Percentiles rank a stretch among this genome's conserved stretches.
phyloP scores from a whole-genome alignment of 495 filamentous ascomycete species.

The Podospora tetraspora region DNA sequence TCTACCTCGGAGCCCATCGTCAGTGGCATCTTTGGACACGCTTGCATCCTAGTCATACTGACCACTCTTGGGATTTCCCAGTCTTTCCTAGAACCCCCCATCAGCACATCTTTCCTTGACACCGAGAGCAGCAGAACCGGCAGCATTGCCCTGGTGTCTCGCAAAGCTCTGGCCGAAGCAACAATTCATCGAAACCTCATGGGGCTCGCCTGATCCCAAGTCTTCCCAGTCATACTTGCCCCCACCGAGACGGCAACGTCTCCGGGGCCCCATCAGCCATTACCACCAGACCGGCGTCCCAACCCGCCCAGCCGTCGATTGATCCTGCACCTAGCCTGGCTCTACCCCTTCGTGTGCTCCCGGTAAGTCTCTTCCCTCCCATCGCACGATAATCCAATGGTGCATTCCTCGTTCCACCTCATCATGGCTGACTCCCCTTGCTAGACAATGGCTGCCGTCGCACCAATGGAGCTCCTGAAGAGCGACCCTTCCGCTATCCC shows the following conservation, averaged over 20 bases:
- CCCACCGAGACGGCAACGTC: neutral
- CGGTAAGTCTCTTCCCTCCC: slow-evolving; percentile 21
- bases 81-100: neutral
- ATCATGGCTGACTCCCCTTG: slow-evolving; percentile 17
- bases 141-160: neutral
- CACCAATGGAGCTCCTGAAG: slow-evolving; percentile 28
- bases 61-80: neutral
- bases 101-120: neutral
- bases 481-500: slow-evolving; percentile 39
- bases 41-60: neutral
- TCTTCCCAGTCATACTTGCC: slow-evolving; percentile 17
- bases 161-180: neutral
- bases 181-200: neutral
- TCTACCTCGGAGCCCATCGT: neutral
- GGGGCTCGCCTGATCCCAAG: neutral
- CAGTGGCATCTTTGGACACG: neutral
- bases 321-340: slow-evolving; percentile 17
- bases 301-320: slow-evolving; percentile 7
- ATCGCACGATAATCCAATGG: slow-evolving; percentile 8
- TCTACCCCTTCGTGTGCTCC: neutral
- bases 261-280: neutral
- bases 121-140: neutral
- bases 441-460: slow-evolving; percentile 34
- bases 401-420: slow-evolving; percentile 3
- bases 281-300: neutral